Evolutionary conservation across 495 filamentous ascomycete species (phyloP).

Genomic region (Corynascus novoguineensis): DNA sequence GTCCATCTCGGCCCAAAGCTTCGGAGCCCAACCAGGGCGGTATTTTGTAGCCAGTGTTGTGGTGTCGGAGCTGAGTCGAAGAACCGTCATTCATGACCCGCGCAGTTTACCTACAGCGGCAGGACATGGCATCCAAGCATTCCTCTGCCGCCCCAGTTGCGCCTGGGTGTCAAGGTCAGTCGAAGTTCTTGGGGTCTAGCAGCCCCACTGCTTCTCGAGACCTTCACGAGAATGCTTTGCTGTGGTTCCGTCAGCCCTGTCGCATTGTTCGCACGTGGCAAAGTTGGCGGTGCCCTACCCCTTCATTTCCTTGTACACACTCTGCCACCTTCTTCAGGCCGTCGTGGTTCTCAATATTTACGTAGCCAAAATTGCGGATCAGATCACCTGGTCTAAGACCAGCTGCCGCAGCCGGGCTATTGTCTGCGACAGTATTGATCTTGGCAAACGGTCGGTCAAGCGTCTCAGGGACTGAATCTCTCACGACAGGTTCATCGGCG

Average conservation of each 20-base stretch:
- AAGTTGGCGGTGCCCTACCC: conserved; percentile 53
- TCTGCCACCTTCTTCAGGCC: conserved; percentile 77
- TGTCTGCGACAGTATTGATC: conserved; percentile 73
- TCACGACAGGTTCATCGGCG: conserved; percentile 18
- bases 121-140: conserved; percentile 84
- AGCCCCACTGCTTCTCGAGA: conserved; percentile 49
- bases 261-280: background rate
- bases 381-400: conserved; percentile 80
- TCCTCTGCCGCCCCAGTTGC: conserved; percentile 83
- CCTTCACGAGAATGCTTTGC: conserved; percentile 65
- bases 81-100: background rate
- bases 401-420: conserved; percentile 77
- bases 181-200: conserved; percentile 52
- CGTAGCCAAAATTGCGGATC: conserved; percentile 76
- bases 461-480: conserved; percentile 35
- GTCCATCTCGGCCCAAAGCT: conserved; percentile 8
- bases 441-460: conserved; percentile 76
- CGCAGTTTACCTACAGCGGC: conserved; percentile 51
- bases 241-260: conserved; percentile 29
- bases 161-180: conserved; percentile 65
- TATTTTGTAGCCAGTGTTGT: background rate
- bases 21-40: conserved; percentile 1
- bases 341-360: conserved; percentile 78
- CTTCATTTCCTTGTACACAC: conserved; percentile 80
- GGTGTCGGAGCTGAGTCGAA: too few species aligned